Evolutionary conservation across 2,329 filamentous ascomycete genomes (phyloP).

Genomic region (Thielaviopsis euricoi): DNA sequence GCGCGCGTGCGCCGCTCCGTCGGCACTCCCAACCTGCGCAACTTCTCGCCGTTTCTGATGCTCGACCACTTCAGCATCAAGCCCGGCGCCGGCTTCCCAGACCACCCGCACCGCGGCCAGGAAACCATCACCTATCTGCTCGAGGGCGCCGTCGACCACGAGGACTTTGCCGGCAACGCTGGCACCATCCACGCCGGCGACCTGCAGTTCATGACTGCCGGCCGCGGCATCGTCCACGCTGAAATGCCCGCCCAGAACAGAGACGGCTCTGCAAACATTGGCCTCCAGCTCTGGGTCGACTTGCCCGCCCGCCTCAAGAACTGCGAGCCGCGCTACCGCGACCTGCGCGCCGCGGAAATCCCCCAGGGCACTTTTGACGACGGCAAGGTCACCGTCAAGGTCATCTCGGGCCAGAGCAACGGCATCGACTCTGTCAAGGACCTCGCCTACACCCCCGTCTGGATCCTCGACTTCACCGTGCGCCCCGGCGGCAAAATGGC

Average conservation of each 20-base stretch:
- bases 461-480: conserved; percentile 74
- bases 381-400: conserved; percentile 64
- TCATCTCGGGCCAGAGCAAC: conserved; percentile 74
- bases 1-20: conserved; percentile 77
- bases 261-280: conserved; percentile 63
- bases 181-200: conserved; percentile 80
- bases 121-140: conserved; percentile 82
- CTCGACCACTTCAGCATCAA: conserved; percentile 79
- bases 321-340: conserved; percentile 85
- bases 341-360: conserved; percentile 65
- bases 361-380: conserved; percentile 55
- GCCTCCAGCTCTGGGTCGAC: conserved; percentile 93
- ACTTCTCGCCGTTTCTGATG: conserved; percentile 90
- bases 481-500: conserved; percentile 60
- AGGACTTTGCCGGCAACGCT: conserved; percentile 75
- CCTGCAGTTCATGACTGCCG: conserved; percentile 95
- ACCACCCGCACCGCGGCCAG: conserved; percentile 71
- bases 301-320: conserved; percentile 65
- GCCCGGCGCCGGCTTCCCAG: conserved; percentile 74
- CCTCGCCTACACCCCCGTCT: conserved; percentile 92
- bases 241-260: conserved; percentile 78
- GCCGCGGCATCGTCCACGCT: conserved; percentile 78
- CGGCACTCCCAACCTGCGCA: conserved; percentile 64
- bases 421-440: conserved; percentile 79
- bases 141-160: conserved; percentile 72